Base-by-base conservation (phyloP, 2,329 filamentous ascomycete species). In the Cladosporium austrohemisphaericum region DNA sequence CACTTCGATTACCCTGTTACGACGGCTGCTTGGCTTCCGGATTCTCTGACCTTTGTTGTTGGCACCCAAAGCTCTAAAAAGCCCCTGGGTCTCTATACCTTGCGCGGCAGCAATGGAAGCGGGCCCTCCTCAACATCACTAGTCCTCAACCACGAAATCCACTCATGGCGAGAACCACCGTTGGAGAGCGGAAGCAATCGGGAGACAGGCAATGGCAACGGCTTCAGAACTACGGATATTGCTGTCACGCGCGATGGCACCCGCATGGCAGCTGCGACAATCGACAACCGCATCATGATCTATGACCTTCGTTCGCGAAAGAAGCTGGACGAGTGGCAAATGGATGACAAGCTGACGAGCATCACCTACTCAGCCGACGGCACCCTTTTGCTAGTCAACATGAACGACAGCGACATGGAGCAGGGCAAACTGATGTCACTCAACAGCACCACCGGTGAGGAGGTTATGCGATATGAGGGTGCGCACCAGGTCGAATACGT, bases 1-100 rank as follows among this genome's bases (percentile, higher is more conserved):
- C 78, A 83, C 40, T 91, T 93, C 60, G 77, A 79, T n/a, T 85
- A 95, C 60, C 87, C 90, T 0, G 88, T 95, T 29, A 95, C 88
- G 37, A 84, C 86, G 50, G 94, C 90, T 52, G 86, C 88, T n/a
- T 98, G 93, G 92, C 79, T 86, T 5, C 79, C 83, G 1, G 86
- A 95, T 62, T 85, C 85, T 33, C 73, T 81, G 54, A 83, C 81
- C 0, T 91, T 97, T 59, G 79, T 95, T 33, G 84, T 91, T 1
- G 88, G 86, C 3, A 85, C 86, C 7, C 78, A 94, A 25, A 86
- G 91, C 58, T 79, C 78, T 50, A 73, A 73, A 8, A 75, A 76
- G 19, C 80, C 86, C 32, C 70, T 95, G 13, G 83, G 82, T 45
- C 81, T 87, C 44, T 68, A 68, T 52, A 60, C 57, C 18, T 43